These are phyloP conservation scores for Chlamydomonas reinhardtii DNA, from an alignment of 163 green algal genomes.

Conservation along the genomic window DNA sequence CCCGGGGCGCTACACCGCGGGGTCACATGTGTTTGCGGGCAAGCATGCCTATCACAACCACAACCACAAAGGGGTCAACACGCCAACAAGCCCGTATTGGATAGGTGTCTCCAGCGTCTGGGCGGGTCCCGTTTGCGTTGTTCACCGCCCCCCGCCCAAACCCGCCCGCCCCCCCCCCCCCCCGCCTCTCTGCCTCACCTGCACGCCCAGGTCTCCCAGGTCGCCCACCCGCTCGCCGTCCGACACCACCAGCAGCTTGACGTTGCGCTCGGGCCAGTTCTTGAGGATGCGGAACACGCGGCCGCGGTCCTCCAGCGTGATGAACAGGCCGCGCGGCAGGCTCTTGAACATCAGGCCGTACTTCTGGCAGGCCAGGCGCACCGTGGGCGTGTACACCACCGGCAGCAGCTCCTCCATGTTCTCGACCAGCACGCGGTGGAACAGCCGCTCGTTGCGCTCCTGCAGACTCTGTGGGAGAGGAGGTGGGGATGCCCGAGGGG, in stretches of 20 bases:
- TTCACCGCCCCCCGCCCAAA: no score
- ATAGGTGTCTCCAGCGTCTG: no score
- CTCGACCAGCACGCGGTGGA: slow-evolving; percentile 87
- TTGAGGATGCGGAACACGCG: slow-evolving; percentile 87
- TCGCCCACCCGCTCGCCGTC: slow-evolving; percentile 82
- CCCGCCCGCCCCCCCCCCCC: no score
- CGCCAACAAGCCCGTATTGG: no score
- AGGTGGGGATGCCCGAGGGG: neutral
- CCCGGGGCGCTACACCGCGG: no score
- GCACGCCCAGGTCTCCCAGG: slow-evolving; percentile 79
- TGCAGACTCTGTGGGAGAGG: slow-evolving; percentile 63
- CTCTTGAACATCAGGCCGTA: slow-evolving; percentile 94
- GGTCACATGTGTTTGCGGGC: no score
- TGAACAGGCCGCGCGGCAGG: slow-evolving; percentile 86
- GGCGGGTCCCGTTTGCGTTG: no score
- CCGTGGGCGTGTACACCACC: slow-evolving; percentile 82
- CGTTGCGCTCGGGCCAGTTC: slow-evolving; percentile 92
- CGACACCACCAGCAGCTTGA: slow-evolving; percentile 85
- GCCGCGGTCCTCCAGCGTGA: slow-evolving; percentile 86
- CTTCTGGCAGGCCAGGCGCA: slow-evolving; percentile 82
- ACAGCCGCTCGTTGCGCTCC: slow-evolving; percentile 92
- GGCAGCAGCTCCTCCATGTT: slow-evolving; percentile 92
- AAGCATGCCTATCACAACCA: no score
- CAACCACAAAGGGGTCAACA: no score
- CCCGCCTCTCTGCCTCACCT: neutral